These are phyloP conservation scores for Chaetomium sp. DNA, from an alignment of 2,329 filamentous ascomycete species.

Conservation along the genomic window DNA sequence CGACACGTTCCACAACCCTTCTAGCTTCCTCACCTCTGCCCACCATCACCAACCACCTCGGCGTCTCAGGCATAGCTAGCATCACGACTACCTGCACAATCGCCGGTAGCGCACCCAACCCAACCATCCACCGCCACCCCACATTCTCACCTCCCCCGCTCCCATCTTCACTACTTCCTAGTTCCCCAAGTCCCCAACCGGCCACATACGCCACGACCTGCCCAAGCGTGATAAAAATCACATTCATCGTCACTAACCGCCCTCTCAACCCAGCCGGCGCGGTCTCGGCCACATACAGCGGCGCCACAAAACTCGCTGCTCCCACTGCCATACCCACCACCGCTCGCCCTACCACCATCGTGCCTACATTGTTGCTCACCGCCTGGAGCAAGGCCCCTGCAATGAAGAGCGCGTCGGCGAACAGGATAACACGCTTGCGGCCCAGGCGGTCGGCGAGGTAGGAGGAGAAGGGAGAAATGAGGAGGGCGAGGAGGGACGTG, in stretches of 20 bases:
- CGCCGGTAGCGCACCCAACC: slow-evolving; percentile 73
- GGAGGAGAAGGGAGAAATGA: slow-evolving; percentile 58
- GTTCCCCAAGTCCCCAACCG: slow-evolving; percentile 66
- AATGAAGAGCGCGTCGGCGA: slow-evolving; percentile 62
- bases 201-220: slow-evolving; percentile 84
- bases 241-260: slow-evolving; percentile 72
- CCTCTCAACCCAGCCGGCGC: slow-evolving; percentile 71
- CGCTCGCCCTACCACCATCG: slow-evolving; percentile 62
- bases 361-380: slow-evolving; percentile 46
- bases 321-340: slow-evolving; percentile 69
- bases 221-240: slow-evolving; percentile 77
- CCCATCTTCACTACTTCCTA: slow-evolving; percentile 27
- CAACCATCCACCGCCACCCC: slow-evolving; percentile 90
- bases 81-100: slow-evolving; percentile 63
- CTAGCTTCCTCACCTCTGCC: slow-evolving; percentile 57
- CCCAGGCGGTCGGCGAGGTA: slow-evolving; percentile 57
- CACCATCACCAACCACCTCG: slow-evolving; percentile 74
- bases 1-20: slow-evolving; percentile 58
- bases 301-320: slow-evolving; percentile 73
- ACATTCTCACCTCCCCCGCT: slow-evolving; percentile 31
- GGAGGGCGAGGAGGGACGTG: slow-evolving; percentile 59
- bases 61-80: slow-evolving; percentile 75
- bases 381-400: slow-evolving; percentile 62
- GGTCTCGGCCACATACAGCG: slow-evolving; percentile 82
- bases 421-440: slow-evolving; percentile 55